Percentiles rank a stretch among this genome's conserved stretches.
phyloP scores from a whole-genome alignment of 768 basidiomycete genomes.

The Glaciozyma martinii region DNA sequence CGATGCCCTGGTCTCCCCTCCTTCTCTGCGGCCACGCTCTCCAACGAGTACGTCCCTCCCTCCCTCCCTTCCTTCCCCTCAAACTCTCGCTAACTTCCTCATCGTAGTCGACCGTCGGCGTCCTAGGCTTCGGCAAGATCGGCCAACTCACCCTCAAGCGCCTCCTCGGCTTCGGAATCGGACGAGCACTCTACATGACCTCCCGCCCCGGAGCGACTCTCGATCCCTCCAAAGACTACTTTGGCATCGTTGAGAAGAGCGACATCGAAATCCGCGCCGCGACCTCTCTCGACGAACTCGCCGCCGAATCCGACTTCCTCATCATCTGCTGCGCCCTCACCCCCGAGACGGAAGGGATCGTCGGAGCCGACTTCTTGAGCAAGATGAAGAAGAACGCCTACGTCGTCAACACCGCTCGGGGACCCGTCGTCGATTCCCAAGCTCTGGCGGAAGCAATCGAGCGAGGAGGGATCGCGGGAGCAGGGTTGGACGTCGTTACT shows the following conservation, averaged over 20 bases:
- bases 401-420: constrained; percentile 75
- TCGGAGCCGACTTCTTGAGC: constrained; percentile 60
- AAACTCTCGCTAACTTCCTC: background rate
- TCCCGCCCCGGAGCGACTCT: constrained; percentile 40
- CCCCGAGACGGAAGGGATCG: constrained; percentile 57
- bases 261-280: constrained; percentile 28
- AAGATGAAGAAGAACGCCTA: constrained; percentile 79
- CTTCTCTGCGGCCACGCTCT: constrained; percentile 58
- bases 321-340: constrained; percentile 56
- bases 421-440: constrained; percentile 79
- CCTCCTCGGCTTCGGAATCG: constrained; percentile 72
- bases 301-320: constrained; percentile 68
- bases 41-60: constrained; percentile 29
- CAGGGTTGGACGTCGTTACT: constrained; percentile 77
- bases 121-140: constrained; percentile 85
- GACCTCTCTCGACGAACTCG: constrained; percentile 52
- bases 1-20: constrained; percentile 70
- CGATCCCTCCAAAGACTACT: constrained; percentile 20
- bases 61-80: background rate
- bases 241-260: constrained; percentile 8
- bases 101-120: constrained; percentile 58
- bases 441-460: constrained; percentile 72
- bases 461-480: constrained; percentile 76
- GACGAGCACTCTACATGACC: constrained; percentile 59
- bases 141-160: constrained; percentile 72